Percentiles rank a stretch among this genome's conserved stretches.
Evolutionary conservation across 768 basidiomycete species (phyloP).

Genomic region (Calocera viscosa): DNA sequence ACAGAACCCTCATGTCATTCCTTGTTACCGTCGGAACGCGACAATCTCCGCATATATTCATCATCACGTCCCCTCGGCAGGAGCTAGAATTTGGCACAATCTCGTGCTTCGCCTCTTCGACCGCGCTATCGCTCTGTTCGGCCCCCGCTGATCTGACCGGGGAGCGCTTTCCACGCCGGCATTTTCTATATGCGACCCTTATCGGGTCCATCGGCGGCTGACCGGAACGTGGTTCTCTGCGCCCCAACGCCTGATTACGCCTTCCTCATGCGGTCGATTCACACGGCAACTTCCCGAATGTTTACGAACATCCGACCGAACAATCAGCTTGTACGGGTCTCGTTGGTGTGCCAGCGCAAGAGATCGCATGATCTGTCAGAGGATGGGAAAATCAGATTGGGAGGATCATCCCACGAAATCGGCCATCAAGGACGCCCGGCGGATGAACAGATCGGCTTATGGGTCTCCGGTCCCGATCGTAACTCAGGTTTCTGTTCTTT

Average conservation of each 20-base stretch:
- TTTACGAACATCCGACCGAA: background rate
- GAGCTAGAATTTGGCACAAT: background rate
- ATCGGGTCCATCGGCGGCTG: constrained; percentile 1
- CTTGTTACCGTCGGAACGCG: background rate
- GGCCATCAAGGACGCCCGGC: background rate
- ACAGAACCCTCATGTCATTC: background rate
- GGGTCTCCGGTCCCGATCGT: background rate
- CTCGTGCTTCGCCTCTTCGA: background rate
- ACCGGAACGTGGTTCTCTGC: background rate
- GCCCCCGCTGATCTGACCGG: background rate
- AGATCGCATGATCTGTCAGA: constrained; percentile 4
- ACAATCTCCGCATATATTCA: background rate
- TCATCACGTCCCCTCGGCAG: background rate
- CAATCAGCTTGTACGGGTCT: background rate
- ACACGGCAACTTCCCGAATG: background rate
- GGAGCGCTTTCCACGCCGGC: background rate
- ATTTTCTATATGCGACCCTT: background rate
- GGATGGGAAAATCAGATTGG: constrained; percentile 1
- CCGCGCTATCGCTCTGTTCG: background rate
- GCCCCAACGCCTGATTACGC: background rate
- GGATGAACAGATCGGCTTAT: background rate
- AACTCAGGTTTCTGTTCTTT: too few species aligned
- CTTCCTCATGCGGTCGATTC: background rate
- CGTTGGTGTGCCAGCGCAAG: background rate
- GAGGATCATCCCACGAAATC: background rate